These are phyloP conservation scores for Pythium utonaiense DNA, from an alignment of 352 stramenopile genomes.

Conservation along the genomic window DNA sequence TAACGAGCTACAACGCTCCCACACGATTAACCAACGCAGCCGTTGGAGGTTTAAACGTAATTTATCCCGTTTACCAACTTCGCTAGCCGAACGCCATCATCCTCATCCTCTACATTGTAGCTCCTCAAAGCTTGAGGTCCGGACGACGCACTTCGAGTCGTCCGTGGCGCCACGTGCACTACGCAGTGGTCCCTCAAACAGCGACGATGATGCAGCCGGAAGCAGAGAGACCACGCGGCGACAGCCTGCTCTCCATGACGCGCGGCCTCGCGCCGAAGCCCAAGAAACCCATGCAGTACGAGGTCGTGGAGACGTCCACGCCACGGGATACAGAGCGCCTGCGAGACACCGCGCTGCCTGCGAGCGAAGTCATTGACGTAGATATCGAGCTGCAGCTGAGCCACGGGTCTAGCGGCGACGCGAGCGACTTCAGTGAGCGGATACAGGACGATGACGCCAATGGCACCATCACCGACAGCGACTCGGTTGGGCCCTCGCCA, in stretches of 20 bases:
- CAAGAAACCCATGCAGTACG: slow-evolving; percentile 8
- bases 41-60: background rate
- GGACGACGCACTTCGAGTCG: background rate
- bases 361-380: background rate
- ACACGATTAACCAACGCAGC: background rate
- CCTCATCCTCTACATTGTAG: background rate
- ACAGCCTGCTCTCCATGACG: background rate
- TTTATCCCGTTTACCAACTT: background rate
- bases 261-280: background rate
- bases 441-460: background rate
- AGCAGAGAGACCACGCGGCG: background rate
- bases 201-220: background rate
- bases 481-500: too few species aligned
- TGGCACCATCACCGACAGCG: background rate
- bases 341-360: slow-evolving; percentile 14
- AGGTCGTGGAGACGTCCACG: slow-evolving; percentile 14
- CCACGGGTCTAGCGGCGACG: background rate
- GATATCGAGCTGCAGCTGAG: background rate
- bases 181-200: background rate
- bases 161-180: background rate
- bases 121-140: background rate
- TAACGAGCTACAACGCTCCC: too few species aligned
- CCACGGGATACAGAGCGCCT: slow-evolving; percentile 4
- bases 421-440: background rate
- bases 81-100: background rate